phyloP scores from a whole-genome alignment of 306 rosid species.

The Gastrolobium villosum region DNA sequence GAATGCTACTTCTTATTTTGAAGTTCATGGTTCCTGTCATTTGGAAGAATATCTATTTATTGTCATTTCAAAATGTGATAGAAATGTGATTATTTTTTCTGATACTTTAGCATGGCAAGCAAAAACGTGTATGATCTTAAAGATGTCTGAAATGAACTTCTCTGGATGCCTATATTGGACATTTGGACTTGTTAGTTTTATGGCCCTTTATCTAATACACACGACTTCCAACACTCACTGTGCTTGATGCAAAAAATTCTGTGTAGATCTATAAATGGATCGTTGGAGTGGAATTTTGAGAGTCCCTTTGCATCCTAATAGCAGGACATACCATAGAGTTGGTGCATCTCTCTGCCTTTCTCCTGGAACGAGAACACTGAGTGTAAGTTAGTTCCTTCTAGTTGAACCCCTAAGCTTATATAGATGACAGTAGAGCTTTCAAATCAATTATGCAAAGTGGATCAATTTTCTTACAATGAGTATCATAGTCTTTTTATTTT shows the following conservation, averaged over 20 bases:
- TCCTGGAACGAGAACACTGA: conserved; percentile 55
- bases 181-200: conserved; percentile 5
- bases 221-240: not conserved
- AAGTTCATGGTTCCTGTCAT: conserved; percentile 1
- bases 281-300: conserved; percentile 88
- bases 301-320: conserved; percentile 63
- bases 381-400: conserved; percentile 63
- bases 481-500: not conserved
- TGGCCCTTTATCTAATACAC: not conserved
- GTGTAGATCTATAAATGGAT: conserved; percentile 60
- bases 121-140: not conserved
- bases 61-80: conserved; percentile 7
- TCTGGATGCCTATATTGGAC: conserved; percentile 11
- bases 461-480: not conserved
- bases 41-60: not conserved
- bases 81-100: conserved; percentile 23
- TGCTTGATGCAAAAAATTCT: conserved; percentile 6
- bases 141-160: not conserved
- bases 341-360: conserved; percentile 89
- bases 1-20: conserved; percentile 11
- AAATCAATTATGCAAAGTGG: not conserved
- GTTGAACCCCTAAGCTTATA: conserved; percentile 12
- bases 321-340: conserved; percentile 60
- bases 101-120: not conserved
- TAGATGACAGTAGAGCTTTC: not conserved